Base-by-base conservation (phyloP, 805 yeast species). In the Candida oleophila region DNA sequence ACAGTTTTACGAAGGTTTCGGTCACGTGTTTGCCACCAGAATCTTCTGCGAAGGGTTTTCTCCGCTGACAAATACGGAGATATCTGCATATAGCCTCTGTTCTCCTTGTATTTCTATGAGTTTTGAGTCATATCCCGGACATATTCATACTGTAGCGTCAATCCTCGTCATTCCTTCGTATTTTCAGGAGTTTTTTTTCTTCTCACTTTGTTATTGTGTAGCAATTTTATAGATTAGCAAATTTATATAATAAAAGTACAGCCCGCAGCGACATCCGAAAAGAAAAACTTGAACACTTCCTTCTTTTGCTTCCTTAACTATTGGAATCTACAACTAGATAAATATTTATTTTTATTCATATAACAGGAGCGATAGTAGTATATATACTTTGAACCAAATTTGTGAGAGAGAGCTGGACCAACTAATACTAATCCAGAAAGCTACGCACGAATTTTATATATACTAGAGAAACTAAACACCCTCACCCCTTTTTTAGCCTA, bases 11-110 rank as follows among this genome's bases (percentile, higher is more conserved):
- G 39, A 16, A 16, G 18, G 4, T 15, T 36, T 36, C 39, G 19
- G 39, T 22, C 42, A 39, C 33, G 42, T 39, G 35, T 42, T 42
- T 42, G 45, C 45, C 45, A 42, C 45, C 39, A n/a, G 45, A 42
- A 41, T 15, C 3, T 41, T 41, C 43, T n/a, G 34, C 35, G 43
- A 41, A 41, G 43, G 37, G n/a, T 15, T 4, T 15, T 22, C 14
- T 25, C 38, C 38, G 45, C 37, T 42, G 25, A 42, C 45, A 42
- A 42, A 42, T 42, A 15, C 45, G 45, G 45, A 42, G 22, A 18
- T 42, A 42, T 14, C 33, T 41, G 36, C 32, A 41, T 41, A 41
- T 19, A 41, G 37, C 16, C 22, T 11, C 22, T 19, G 11, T 7
- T 15, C 34, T 4, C 18, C 34, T 25, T 40, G 18, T 8, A 25